Percentiles rank a stretch among this genome's conserved stretches.
These are phyloP conservation scores for Penicillium mononematosum DNA, from an alignment of 495 filamentous ascomycete genomes.

Conservation along the genomic window DNA sequence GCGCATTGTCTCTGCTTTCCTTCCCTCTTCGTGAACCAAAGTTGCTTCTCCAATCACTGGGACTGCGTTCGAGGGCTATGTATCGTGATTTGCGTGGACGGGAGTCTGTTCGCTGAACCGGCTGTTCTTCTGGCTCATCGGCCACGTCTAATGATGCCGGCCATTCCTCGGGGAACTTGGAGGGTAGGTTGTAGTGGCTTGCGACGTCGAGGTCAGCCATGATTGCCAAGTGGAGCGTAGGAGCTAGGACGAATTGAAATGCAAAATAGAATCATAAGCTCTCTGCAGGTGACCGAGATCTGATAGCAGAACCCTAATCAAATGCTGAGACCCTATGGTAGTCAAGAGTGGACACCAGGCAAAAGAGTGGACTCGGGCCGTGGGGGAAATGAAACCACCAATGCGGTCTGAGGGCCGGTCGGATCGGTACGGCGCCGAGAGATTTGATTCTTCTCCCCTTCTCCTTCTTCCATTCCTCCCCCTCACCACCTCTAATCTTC, in stretches of 20 bases:
- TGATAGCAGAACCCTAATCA: conserved; percentile 4
- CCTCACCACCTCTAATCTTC: conserved; percentile 18
- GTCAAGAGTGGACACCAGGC: conserved; percentile 22
- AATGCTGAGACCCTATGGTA: conserved; percentile 17
- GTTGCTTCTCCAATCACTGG: conserved; percentile 64
- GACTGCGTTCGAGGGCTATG: conserved; percentile 73
- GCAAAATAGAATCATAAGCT: neutral
- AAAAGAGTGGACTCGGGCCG: conserved; percentile 31
- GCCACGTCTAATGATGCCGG: conserved; percentile 74
- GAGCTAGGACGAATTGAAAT: conserved; percentile 16
- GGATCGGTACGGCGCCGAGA: conserved; percentile 45
- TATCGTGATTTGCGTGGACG: conserved; percentile 74
- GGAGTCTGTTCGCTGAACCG: conserved; percentile 44
- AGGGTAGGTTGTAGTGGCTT: conserved; percentile 84
- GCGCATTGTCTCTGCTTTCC: conserved; percentile 71
- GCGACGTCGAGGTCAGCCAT: conserved; percentile 74
- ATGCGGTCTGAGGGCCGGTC: conserved; percentile 36
- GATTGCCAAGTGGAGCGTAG: conserved; percentile 16
- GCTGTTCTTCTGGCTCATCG: conserved; percentile 67
- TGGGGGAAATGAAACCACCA: conserved; percentile 28
- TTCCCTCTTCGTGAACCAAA: conserved; percentile 68
- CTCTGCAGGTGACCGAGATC: conserved; percentile 13
- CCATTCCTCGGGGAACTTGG: conserved; percentile 80
- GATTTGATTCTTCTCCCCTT: conserved; percentile 29
- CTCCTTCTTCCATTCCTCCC: conserved; percentile 30